Base-by-base conservation (phyloP, 1,284 basidiomycete genomes). In the Cutaneotrichosporon dermatis region DNA sequence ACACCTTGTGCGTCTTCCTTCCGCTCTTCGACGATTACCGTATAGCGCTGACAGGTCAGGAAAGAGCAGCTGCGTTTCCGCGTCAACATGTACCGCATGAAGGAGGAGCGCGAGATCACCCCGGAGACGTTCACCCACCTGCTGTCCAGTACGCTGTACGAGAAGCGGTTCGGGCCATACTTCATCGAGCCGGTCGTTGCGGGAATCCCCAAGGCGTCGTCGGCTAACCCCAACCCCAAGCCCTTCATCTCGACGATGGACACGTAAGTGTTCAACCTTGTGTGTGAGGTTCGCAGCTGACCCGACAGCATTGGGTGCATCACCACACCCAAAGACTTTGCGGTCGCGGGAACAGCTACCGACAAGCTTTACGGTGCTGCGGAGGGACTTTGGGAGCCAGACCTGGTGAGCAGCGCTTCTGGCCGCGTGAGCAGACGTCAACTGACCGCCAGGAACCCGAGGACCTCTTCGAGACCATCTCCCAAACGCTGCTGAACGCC, bases 61-160 rank as follows among this genome's bases (percentile, higher is more conserved):
- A 87, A 86, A 66, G 92, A 97, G 77, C 85, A 86, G 57, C 88
- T 97, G 72, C 86, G 96, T 58, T 96, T 90, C 80, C 85, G 94
- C 63, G 88, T 96, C 60, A 99, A 99, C 82, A 96, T 99, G 91
- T 99, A 98, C 81, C 90, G 91, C 52, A 97, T 99, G 85, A 99
- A 99, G 81, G 96, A 99, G 78, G 95, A 98, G 76, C 86, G 96
- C 62, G 89, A 94, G 71, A 97, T 99, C 72, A 88, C 93, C 69
- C 96, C 96, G 51, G 88, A 94, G 80, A 93, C 92, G 7, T 98
- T 99, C 79, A 90, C 93, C 33, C 91, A 95, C 73, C 86, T 99
- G 66, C 89, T 98, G 64, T 94, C 91, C 56, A 94, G 91, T 58
- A 96, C 95, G n/a, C 83, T 99, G 35, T 99, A 99, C 79, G 93